Evolutionary conservation across 2,329 filamentous ascomycete species (phyloP).

Genomic region (Trichoderma citrinoviride): DNA sequence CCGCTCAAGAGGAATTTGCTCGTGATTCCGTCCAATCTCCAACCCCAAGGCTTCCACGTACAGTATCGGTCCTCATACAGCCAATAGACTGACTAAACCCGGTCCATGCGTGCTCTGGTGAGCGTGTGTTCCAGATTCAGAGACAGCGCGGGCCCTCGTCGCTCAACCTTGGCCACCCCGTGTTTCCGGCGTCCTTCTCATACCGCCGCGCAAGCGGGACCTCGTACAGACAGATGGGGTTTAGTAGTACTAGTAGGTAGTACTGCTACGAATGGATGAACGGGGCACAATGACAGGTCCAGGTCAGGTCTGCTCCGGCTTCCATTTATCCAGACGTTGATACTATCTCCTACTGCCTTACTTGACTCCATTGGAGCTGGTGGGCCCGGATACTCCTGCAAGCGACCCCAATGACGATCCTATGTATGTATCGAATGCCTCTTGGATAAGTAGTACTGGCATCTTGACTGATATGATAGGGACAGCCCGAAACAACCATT

Average conservation of each 20-base stretch:
- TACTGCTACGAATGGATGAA: too few species aligned
- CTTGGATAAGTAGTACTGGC: not conserved
- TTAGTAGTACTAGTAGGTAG: too few species aligned
- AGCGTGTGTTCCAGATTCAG: not conserved
- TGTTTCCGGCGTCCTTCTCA: not conserved
- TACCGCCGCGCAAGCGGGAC: not conserved
- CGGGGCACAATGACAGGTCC: too few species aligned
- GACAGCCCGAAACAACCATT: too few species aligned
- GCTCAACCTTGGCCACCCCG: not conserved
- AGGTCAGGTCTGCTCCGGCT: too few species aligned
- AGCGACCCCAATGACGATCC: not conserved
- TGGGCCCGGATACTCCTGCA: not conserved
- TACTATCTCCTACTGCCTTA: too few species aligned
- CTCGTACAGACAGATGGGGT: not conserved
- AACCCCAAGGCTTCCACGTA: too few species aligned
- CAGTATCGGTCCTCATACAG: too few species aligned
- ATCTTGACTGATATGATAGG: not conserved
- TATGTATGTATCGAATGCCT: conserved; percentile 5
- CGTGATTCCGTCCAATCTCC: too few species aligned
- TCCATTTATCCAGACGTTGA: not conserved
- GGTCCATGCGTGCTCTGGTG: too few species aligned
- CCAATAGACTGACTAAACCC: too few species aligned
- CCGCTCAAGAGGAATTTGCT: not conserved
- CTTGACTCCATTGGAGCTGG: not conserved
- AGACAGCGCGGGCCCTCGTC: not conserved